Conservation (phyloP, 1,284 basidiomycete genomes). For the Ustilago trichophora region DNA sequence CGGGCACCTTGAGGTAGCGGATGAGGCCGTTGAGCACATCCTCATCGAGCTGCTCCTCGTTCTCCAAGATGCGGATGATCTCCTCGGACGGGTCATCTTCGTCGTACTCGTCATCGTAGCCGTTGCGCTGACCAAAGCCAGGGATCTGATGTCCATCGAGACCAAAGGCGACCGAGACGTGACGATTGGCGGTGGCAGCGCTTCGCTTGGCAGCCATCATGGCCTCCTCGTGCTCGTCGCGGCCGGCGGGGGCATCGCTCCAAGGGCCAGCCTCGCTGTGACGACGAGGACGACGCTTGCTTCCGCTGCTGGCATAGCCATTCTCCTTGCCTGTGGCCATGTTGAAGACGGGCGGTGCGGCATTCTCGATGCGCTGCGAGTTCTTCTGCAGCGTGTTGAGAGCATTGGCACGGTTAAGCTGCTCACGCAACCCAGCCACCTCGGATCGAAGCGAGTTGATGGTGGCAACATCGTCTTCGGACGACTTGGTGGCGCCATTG, state of each 20-base stretch:
- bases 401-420: slow-evolving; percentile 91
- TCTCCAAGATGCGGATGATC: slow-evolving; percentile 91
- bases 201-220: slow-evolving; percentile 78
- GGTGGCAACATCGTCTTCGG: slow-evolving; percentile 81
- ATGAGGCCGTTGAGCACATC: slow-evolving; percentile 92
- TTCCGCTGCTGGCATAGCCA: slow-evolving; percentile 35
- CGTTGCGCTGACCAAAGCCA: slow-evolving; percentile 47
- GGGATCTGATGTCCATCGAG: slow-evolving; percentile 55
- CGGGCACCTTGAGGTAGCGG: slow-evolving; percentile 89
- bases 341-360: slow-evolving; percentile 59
- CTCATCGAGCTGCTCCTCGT: slow-evolving; percentile 88
- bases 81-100: slow-evolving; percentile 90
- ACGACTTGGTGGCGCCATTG: slow-evolving; percentile 55
- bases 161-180: slow-evolving; percentile 84
- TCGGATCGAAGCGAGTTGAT: slow-evolving; percentile 90
- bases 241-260: slow-evolving; percentile 73
- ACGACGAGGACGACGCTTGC: slow-evolving; percentile 72
- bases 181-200: slow-evolving; percentile 77
- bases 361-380: slow-evolving; percentile 62
- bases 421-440: slow-evolving; percentile 88
- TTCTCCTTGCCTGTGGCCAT: slow-evolving; percentile 60
- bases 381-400: slow-evolving; percentile 64
- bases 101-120: slow-evolving; percentile 54
- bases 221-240: slow-evolving; percentile 76
- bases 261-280: slow-evolving; percentile 86